Base-by-base conservation (phyloP, 177 flowering plant species). In the Tripterygium wilfordii region DNA sequence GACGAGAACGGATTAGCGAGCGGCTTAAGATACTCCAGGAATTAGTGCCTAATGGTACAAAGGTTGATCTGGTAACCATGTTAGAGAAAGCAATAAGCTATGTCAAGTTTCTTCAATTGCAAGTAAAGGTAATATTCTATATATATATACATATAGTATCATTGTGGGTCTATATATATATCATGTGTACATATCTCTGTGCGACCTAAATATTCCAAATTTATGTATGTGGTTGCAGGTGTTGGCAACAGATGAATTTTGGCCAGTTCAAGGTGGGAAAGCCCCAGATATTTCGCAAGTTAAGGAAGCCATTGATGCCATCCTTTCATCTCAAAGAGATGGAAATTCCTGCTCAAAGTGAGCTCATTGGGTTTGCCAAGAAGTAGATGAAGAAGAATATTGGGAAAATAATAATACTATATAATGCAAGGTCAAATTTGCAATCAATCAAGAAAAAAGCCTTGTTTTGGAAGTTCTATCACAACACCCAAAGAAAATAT, bases 1-100 rank as follows among this genome's bases (percentile, higher is more conserved):
- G 98, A 49, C 58, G 96, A 57, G 96, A 88, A 31, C 54, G 95
- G 62, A 91, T 91, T 36, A 91, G 94, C 24, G 98, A 91, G 65
- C 58, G 95, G 36, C 76, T 91, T 4, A 91, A 91, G 77, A 63
- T 66, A 61, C 75, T 91, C 12, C 98, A 91, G 37, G 98, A 88
- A 42, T 78, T 91, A 6, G 88, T 91, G 6, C 98, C 98, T 2
- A 91, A 88, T 68, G 96, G 98, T 35, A 52, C 90, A 46, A 91
- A 91, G 92, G 95, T 87, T 66, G 98, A 91, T 73, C 53, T 88
- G 70, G 96, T 91, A 2, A 88, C 96, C 32, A 91, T 91, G 98
- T 54, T 91, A 41, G 98, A 91, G 59, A 91, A 91, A 64, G 96
- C 98, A 17, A 88, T 82, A 36, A 75, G 92, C 53, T 91, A 91